Evolutionary conservation across 257 asterid species (phyloP), one percentile per base, ranked within the genome.

Genomic region (Euphrasia confusa): DNA sequence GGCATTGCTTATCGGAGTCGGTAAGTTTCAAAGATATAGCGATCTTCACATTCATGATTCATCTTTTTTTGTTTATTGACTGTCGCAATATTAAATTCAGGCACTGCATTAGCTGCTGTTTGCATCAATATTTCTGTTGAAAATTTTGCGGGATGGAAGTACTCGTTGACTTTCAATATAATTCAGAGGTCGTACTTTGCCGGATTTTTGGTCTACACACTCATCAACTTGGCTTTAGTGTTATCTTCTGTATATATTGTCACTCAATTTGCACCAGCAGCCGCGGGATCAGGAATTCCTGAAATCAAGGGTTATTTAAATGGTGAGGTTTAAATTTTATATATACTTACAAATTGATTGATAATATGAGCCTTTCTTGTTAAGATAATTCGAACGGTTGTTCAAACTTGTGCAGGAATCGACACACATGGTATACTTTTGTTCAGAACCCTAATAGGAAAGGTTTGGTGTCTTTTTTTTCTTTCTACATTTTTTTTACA

Each of bases 71-170:
- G 35, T 48, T 61, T 33, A 35, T 63, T 63, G n/a, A 73, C 50
- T 53, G 42, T 70, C 63, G 53, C 69, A 40, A 58, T 57, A 9
- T 21, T 67, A 65, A n/a, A 67, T 18, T 55, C 83, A 93, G 99
- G 99, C 28, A 93, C 99, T 54, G 97, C 95, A 63, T 66, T 93
- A 50, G 99, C 96, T 56, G 99, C 99, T 62, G 96, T 93, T 76
- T 87, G 85, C 72, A 87, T 93, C 87, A 93, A 93, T 76, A 76
- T 93, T 54, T 89, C 97, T 18, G 97, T 93, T n/a, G 99, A 93
- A 74, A 93, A 93, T 79, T 93, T 93, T 73, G 99, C 99, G 7
- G 99, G 99, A 68, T 93, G 99, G 99, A 93, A 93, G 79, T 93
- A 83, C 67, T 93, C 99, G 5, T 77, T 86, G 77, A 93, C 99